Evolutionary conservation across 2,329 filamentous ascomycete genomes (phyloP).

Genomic region (Teratosphaeriaceae sp.): DNA sequence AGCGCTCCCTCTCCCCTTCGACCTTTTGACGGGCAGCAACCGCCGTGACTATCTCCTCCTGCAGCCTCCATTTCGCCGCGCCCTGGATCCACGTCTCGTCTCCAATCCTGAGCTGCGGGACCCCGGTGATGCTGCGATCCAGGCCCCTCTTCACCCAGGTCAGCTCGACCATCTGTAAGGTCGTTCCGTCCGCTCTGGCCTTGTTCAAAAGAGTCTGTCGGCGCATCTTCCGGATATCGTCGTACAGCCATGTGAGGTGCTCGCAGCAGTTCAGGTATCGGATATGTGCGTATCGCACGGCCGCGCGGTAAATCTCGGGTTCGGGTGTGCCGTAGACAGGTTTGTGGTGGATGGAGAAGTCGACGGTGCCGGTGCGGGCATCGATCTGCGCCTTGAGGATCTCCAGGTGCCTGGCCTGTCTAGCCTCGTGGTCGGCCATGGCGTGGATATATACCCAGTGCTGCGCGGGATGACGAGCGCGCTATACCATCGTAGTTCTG

Average conservation of each 20-base stretch:
- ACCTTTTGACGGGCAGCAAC: too few relatives aligned
- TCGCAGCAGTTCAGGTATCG: not conserved
- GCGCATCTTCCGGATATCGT: not conserved
- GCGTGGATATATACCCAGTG: not conserved
- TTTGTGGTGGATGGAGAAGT: not conserved
- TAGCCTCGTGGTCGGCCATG: not conserved
- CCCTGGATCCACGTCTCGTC: not conserved
- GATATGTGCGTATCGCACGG: conserved; percentile 1
- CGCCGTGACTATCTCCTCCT: too few relatives aligned
- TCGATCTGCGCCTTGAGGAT: conserved; percentile 5
- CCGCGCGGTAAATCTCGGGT: conserved; percentile 2
- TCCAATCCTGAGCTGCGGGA: not conserved
- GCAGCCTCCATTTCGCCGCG: too few relatives aligned
- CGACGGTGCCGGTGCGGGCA: not conserved
- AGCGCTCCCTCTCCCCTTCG: not conserved
- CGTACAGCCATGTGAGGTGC: not conserved
- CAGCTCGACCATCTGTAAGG: not conserved
- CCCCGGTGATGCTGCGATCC: not conserved
- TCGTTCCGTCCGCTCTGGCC: not conserved
- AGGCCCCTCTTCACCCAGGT: not conserved
- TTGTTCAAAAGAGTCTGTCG: conserved; percentile 2
- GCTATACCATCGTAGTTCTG: too few relatives aligned
- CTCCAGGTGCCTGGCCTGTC: not conserved
- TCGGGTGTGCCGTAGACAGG: not conserved
- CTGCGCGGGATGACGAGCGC: too few relatives aligned